These are phyloP conservation scores for Metschnikowia henanensis DNA, from an alignment of 805 yeast species.

Conservation along the genomic window DNA sequence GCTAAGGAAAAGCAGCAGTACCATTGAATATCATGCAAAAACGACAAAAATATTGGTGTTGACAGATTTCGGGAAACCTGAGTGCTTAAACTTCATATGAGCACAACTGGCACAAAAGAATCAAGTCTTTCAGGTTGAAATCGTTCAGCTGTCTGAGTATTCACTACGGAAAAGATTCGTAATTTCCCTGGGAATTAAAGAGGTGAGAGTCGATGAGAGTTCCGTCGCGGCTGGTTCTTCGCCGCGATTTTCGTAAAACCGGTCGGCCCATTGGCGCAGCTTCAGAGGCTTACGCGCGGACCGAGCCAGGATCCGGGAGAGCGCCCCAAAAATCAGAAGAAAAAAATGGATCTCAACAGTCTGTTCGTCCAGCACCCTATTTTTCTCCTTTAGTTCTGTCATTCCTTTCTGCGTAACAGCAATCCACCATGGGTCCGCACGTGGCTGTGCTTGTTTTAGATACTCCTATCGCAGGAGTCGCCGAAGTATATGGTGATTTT, in stretches of 20 bases:
- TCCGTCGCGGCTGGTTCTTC: too few species aligned
- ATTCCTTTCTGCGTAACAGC: conserved; percentile 1
- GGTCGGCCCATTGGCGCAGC: not conserved
- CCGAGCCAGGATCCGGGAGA: not conserved
- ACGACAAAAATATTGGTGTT: too few species aligned
- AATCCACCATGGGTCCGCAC: conserved; percentile 23
- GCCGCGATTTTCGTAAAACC: not conserved
- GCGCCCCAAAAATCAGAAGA: not conserved
- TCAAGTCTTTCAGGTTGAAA: too few species aligned
- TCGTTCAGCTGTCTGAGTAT: too few species aligned
- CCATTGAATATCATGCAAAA: too few species aligned
- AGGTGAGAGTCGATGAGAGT: too few species aligned
- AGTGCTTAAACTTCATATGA: too few species aligned
- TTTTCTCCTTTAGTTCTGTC: not conserved
- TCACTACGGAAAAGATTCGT: too few species aligned
- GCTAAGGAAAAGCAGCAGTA: too few species aligned
- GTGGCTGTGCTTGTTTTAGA: conserved; percentile 44
- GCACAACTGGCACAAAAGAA: too few species aligned
- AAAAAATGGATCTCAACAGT: not conserved
- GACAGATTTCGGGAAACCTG: too few species aligned
- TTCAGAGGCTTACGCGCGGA: not conserved
- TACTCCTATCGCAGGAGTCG: conserved; percentile 30
- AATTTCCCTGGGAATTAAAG: too few species aligned
- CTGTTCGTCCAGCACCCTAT: not conserved
- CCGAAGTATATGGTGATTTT: conserved; percentile 48